These are phyloP conservation scores for Xanthoceras sorbifolium DNA, from an alignment of 345 rosid genomes.

Conservation along the genomic window DNA sequence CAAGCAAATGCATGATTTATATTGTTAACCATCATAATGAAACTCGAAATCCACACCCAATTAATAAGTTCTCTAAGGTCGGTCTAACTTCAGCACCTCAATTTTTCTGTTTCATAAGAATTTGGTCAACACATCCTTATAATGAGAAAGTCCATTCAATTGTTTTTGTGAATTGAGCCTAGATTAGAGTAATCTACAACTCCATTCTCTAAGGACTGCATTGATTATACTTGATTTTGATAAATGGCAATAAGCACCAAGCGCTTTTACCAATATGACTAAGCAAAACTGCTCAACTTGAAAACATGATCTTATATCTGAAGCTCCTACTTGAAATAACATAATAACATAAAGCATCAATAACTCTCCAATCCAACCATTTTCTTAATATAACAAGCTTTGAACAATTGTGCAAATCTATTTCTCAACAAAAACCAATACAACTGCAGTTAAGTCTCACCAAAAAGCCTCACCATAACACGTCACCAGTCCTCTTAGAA, in stretches of 20 bases:
- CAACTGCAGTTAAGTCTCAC: background rate
- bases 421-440: background rate
- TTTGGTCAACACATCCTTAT: conserved; percentile 1
- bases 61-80: background rate
- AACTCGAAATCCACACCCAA: background rate
- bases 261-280: background rate
- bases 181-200: background rate
- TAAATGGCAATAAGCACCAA: background rate
- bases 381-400: background rate
- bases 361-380: background rate
- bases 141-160: background rate
- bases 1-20: conserved; percentile 15
- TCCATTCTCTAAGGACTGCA: background rate
- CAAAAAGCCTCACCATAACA: background rate
- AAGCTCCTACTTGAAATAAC: background rate
- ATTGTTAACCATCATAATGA: background rate
- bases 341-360: background rate
- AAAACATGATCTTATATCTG: background rate
- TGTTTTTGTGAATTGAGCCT: background rate
- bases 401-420: background rate
- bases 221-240: background rate
- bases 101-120: background rate
- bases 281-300: background rate
- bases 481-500: background rate
- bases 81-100: background rate